Evolutionary conservation across 179 eudicot genomes (phyloP).

Genomic region (Heliamphora pulchella): DNA sequence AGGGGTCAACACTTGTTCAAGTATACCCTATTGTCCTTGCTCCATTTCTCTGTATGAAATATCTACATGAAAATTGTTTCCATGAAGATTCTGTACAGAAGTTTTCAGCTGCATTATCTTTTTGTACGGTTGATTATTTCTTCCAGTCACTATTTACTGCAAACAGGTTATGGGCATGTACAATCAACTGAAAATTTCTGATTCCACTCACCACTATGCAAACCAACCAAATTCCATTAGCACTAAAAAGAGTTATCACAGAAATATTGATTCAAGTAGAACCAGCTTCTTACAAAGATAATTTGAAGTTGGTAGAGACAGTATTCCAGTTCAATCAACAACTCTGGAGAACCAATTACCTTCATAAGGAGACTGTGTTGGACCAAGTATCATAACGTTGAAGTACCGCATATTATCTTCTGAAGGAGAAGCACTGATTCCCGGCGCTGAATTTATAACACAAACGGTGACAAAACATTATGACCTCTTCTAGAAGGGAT

Average conservation of each 20-base stretch:
- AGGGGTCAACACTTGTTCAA: no score
- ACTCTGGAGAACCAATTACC: constrained; percentile 28
- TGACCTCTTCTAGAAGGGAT: background rate
- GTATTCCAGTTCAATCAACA: background rate
- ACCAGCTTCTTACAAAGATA: background rate
- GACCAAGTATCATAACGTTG: constrained; percentile 96
- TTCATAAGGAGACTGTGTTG: constrained; percentile 96
- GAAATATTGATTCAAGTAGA: background rate
- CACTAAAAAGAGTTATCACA: background rate
- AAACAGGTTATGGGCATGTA: background rate
- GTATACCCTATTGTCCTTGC: background rate
- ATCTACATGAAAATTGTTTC: background rate
- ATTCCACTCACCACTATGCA: background rate
- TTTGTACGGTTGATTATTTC: background rate
- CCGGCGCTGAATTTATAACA: constrained; percentile 60
- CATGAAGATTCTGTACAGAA: no score
- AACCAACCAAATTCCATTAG: background rate
- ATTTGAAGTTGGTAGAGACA: background rate
- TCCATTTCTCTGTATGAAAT: background rate
- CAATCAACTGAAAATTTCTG: background rate
- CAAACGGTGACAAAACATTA: background rate
- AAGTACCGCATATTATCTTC: constrained; percentile 95
- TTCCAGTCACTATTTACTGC: background rate
- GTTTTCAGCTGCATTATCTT: no score
- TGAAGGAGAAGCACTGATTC: constrained; percentile 95